These are phyloP conservation scores for Hemileia vastatrix DNA, from an alignment of 1,284 basidiomycete species.

Conservation along the genomic window DNA sequence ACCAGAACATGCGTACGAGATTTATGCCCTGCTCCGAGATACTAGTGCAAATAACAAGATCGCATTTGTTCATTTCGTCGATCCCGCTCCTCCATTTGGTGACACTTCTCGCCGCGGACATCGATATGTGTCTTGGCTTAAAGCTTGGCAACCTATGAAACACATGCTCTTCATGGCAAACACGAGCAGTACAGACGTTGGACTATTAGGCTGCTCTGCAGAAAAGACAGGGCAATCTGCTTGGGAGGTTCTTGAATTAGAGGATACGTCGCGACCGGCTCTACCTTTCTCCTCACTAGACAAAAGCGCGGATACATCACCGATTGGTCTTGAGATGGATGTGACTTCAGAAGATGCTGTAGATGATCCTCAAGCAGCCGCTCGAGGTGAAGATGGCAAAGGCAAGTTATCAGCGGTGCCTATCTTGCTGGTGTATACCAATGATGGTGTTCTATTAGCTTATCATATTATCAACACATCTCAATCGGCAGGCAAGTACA, in stretches of 20 bases:
- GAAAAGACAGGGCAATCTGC: no score
- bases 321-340: conserved; percentile 61
- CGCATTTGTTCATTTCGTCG: conserved; percentile 50
- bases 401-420: conserved; percentile 52
- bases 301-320: conserved; percentile 60
- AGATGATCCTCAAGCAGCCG: conserved; percentile 51
- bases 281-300: conserved; percentile 69
- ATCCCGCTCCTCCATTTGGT: conserved; percentile 53
- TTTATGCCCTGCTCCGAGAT: conserved; percentile 56
- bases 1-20: conserved; percentile 50
- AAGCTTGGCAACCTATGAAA: conserved; percentile 58
- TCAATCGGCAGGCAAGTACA: no score
- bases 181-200: conserved; percentile 63
- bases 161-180: conserved; percentile 62
- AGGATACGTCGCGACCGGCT: conserved; percentile 59
- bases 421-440: conserved; percentile 64
- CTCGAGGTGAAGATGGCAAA: conserved; percentile 35
- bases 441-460: conserved; percentile 65
- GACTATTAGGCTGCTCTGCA: conserved; percentile 54
- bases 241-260: conserved; percentile 64
- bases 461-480: conserved; percentile 67
- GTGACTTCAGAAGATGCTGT: conserved; percentile 54
- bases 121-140: conserved; percentile 53
- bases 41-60: conserved; percentile 54
- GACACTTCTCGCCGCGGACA: conserved; percentile 53